Evolutionary conservation across 1,284 basidiomycete species (phyloP), one percentile per base, ranked within the genome.

Genomic region (Cryptococcus maquisensis): DNA sequence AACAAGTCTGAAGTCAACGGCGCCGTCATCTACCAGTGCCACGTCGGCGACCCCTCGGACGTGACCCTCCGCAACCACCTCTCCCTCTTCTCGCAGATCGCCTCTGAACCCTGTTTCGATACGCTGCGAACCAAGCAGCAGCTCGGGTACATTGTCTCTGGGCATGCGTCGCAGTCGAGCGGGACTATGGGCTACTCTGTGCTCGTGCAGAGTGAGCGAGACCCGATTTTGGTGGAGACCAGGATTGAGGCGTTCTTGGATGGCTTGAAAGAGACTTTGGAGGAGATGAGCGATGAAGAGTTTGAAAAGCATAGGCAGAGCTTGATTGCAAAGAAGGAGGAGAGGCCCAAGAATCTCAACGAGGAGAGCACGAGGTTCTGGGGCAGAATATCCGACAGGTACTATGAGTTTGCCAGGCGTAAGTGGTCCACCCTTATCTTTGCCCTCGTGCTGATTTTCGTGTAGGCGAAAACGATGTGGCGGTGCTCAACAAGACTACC

Each of bases 101-200:
- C 91, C 36, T 79, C 81, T 10, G 96, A 98, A 68, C 94, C 95
- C 0, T 83, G 87, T n/a, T 99, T 98, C 77, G 87, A 96, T 69
- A 80, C 87, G 37, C 82, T 99, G 40, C 86, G 96, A n/a, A 98
- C 95, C 2, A 86, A 93, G 73, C 92, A 98, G 73, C 96, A 98
- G 74, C 82, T 99, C 0, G 96, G 96, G 12, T 98, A 99, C 72
- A 81, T 95, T 47, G 90, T 92, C 40, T 82, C 79, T 47, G 62
- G 66, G 3, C 83, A 83, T 52, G 79, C 81, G 0, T 75, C 79
- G 37, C 83, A 81, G 80, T 69, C 78, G 24, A 78, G 81, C 3
- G 86, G 84, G 37, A 82, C 86, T 53, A 82, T 84, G 62, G 94
- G 92, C 10, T 77, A 96, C 63, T 83, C 90, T n/a, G 83, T 98